Base-by-base conservation (phyloP, 768 basidiomycete species). In the Rubroboletus pulcherrimus region DNA sequence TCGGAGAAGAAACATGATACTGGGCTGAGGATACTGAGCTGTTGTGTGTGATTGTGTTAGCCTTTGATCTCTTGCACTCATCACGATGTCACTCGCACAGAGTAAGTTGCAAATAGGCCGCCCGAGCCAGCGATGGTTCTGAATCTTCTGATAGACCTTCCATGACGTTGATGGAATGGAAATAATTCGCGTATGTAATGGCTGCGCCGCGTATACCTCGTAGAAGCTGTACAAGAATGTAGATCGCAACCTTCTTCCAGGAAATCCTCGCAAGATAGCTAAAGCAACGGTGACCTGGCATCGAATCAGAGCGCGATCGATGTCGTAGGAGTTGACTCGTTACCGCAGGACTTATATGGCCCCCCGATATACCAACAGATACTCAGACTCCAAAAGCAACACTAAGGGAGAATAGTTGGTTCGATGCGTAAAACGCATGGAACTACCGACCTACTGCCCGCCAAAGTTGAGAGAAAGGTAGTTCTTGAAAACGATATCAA, bases 181-280 rank as follows among this genome's bases (percentile, higher is more conserved):
- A 77, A 60, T 85, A 86, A 59, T 83, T 81, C 6, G 74, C 84
- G 53, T 86, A 86, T 33, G 81, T 66, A 43, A 82, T 59, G 0
- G 75, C 77, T 10, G 78, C 79, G 4, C 81, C 84, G 31, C 77
- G 73, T 30, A 85, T 57, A 7, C 71, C 84, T 14, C 85, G 84
- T 41, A 85, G 62, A 31, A 84, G 47, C 66, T 87, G 86, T 1
- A 82, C 78, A 40, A 81, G 63, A 43, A 85, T 78, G 68, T 82
- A 88, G 24, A 71, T 76, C 1, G 89, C 88, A 1, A 89, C 89
- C 71, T 91, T 91, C 61, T 76, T 77, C 84, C 84, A 86, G 0
- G 86, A 69, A 91, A 89, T 26, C 80, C 81, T 58, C 87, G 81
- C 69, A 83, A 87, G 1, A 79, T 71, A 11, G 85, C 85, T 26